A percentile compares a stretch with the other conserved stretches of the same genome.
Conservation (phyloP, 2,329 filamentous ascomycete genomes). For the Aspergillus fumigatus region DNA sequence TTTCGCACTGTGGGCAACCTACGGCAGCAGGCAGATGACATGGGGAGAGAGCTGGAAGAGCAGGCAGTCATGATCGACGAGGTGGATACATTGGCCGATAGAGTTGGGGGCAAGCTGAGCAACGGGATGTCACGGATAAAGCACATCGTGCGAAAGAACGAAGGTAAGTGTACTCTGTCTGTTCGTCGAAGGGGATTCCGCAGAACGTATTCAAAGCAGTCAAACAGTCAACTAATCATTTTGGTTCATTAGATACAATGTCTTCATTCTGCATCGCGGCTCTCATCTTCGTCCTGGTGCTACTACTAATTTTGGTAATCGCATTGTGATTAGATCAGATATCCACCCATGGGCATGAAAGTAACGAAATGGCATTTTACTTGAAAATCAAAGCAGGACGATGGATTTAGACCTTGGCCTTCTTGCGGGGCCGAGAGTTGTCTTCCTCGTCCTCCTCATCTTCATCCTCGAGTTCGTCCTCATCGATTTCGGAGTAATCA, state of each 20-base stretch:
- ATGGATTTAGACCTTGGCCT: conserved; percentile 31
- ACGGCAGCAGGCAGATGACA: conserved; percentile 84
- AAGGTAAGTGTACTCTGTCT: conserved; percentile 58
- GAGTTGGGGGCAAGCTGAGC: conserved; percentile 79
- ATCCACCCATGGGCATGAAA: conserved; percentile 8
- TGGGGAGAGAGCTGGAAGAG: conserved; percentile 95
- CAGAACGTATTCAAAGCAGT: conserved; percentile 11
- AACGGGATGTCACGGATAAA: conserved; percentile 82
- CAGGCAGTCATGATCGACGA: conserved; percentile 84
- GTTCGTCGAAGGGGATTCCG: conserved; percentile 3
- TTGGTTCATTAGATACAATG: conserved; percentile 50
- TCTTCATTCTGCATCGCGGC: conserved; percentile 90
- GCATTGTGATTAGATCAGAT: conserved; percentile 47
- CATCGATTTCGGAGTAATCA: conserved; percentile 60
- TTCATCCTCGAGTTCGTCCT: conserved; percentile 53
- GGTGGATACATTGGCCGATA: conserved; percentile 77
- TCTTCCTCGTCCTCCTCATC: conserved; percentile 46
- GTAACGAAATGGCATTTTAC: conserved; percentile 5
- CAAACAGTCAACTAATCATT: conserved; percentile 19
- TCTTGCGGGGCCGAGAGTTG: conserved; percentile 40
- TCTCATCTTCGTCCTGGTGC: conserved; percentile 80
- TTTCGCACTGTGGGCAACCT: conserved; percentile 90
- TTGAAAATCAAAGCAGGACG: conserved; percentile 7
- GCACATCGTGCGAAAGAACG: conserved; percentile 80
- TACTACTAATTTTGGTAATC: conserved; percentile 75